Conservation (phyloP, 2,329 filamentous ascomycete genomes). For the Calonectria pauciramosa region DNA sequence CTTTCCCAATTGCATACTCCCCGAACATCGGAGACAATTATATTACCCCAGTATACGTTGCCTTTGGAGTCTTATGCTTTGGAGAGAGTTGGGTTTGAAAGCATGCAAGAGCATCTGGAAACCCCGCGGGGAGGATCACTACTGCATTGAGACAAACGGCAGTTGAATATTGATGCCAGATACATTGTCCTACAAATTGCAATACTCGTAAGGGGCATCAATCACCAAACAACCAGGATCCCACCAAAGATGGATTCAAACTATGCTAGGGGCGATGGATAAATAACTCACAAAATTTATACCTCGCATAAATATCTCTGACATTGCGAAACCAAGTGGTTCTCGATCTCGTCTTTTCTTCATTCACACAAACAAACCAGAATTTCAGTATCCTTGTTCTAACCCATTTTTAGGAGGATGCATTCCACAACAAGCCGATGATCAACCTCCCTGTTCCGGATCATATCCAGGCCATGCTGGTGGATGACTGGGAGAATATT, state of each 20-base stretch:
- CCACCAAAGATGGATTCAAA: background rate
- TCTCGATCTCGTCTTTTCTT: background rate
- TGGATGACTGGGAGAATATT: constrained; percentile 99
- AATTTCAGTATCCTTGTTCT: constrained; percentile 24
- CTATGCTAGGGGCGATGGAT: background rate
- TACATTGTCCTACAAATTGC: background rate
- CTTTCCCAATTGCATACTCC: background rate
- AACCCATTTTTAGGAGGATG: constrained; percentile 78
- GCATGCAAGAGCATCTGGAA: constrained; percentile 4
- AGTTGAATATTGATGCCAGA: constrained; percentile 21
- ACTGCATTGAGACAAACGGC: constrained; percentile 31
- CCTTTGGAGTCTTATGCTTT: background rate
- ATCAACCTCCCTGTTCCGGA: constrained; percentile 91
- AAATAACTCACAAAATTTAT: background rate
- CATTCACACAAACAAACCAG: background rate
- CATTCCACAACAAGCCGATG: constrained; percentile 85
- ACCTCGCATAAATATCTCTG: background rate
- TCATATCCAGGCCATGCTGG: constrained; percentile 89
- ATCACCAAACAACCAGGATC: background rate
- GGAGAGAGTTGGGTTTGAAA: background rate
- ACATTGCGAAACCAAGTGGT: constrained; percentile 4
- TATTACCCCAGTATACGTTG: background rate
- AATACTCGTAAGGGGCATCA: background rate
- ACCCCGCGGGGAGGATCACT: constrained; percentile 23
- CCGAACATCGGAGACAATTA: background rate